phyloP scores from a whole-genome alignment of 257 asterid species.

The Solanum pinnatisectum region DNA sequence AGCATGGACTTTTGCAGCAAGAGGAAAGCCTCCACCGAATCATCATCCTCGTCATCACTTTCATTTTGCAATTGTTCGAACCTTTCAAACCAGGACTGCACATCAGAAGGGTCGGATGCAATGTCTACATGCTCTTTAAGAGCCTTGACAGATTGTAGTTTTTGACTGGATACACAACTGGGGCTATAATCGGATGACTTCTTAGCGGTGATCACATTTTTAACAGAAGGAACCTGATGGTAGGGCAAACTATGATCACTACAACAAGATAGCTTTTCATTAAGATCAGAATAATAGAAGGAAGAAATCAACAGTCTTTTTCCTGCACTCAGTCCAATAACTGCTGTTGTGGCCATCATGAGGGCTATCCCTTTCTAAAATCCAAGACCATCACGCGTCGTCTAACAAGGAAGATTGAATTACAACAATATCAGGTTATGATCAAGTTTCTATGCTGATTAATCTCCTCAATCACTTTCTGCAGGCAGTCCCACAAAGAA shows the following conservation, averaged over 20 bases:
- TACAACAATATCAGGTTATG: background rate
- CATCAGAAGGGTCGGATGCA: constrained; percentile 20
- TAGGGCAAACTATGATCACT: constrained; percentile 10
- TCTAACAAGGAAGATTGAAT: constrained; percentile 16
- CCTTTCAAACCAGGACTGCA: constrained; percentile 25
- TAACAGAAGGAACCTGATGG: constrained; percentile 25
- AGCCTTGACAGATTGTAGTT: constrained; percentile 33
- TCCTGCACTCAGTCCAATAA: constrained; percentile 63
- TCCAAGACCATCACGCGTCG: constrained; percentile 24
- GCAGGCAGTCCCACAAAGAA: background rate
- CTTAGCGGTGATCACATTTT: constrained; percentile 27
- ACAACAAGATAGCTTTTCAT: constrained; percentile 43
- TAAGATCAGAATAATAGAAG: constrained; percentile 43
- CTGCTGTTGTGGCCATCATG: constrained; percentile 78
- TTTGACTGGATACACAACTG: constrained; percentile 21
- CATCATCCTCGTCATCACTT: constrained; percentile 13
- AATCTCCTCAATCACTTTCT: background rate
- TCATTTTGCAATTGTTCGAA: constrained; percentile 14
- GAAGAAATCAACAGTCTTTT: constrained; percentile 59
- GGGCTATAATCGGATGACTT: constrained; percentile 25
- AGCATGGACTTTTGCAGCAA: constrained; percentile 82
- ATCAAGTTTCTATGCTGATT: background rate
- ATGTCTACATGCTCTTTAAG: constrained; percentile 38
- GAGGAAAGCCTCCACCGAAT: constrained; percentile 59
- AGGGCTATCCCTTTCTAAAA: constrained; percentile 1